Percentiles rank a stretch among this genome's conserved stretches.
phyloP scores from a whole-genome alignment of 1,284 basidiomycete genomes.

The Vanrija sp. region DNA sequence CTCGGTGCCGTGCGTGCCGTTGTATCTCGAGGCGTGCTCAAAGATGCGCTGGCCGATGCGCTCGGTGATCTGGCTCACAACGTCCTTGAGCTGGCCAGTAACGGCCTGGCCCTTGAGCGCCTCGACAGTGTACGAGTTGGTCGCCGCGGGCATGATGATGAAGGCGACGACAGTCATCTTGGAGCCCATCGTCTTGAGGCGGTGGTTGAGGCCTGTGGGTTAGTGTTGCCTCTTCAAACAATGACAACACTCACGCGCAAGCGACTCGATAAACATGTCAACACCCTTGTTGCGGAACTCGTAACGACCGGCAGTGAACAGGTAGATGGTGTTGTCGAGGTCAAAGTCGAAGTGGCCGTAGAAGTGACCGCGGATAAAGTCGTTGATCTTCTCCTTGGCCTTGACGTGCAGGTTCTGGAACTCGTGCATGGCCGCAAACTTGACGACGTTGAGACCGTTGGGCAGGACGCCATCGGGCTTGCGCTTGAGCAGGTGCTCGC shows the following conservation, averaged over 20 bases:
- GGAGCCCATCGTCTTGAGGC: slow-evolving; percentile 72
- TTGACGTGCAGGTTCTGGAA: slow-evolving; percentile 95
- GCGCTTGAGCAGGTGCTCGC: slow-evolving; percentile 91
- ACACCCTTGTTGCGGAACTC: slow-evolving; percentile 99
- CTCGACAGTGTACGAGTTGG: slow-evolving; percentile 94
- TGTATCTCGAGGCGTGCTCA: slow-evolving; percentile 84
- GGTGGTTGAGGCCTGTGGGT: slow-evolving; percentile 65
- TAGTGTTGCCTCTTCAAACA: not conserved
- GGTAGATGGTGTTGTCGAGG: slow-evolving; percentile 92
- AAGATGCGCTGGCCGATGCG: slow-evolving; percentile 87
- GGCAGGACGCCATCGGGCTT: slow-evolving; percentile 98
- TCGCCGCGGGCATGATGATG: slow-evolving; percentile 96
- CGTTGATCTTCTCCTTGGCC: slow-evolving; percentile 93
- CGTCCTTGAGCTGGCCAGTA: slow-evolving; percentile 91
- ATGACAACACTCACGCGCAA: slow-evolving; percentile 62
- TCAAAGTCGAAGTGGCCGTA: slow-evolving; percentile 97
- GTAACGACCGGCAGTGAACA: slow-evolving; percentile 98
- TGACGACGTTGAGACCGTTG: slow-evolving; percentile 96
- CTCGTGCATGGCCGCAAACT: slow-evolving; percentile 91
- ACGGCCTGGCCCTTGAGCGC: slow-evolving; percentile 98
- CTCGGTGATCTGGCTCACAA: slow-evolving; percentile 89
- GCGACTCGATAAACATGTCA: slow-evolving; percentile 97
- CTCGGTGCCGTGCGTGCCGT: slow-evolving; percentile 67
- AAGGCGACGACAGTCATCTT: slow-evolving; percentile 90
- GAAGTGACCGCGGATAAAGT: slow-evolving; percentile 95